Evolutionary conservation across 225 moss, liverwort and hornwort genomes (phyloP), one percentile per base, ranked within the genome.

Genomic region (Lunularia cruciata): DNA sequence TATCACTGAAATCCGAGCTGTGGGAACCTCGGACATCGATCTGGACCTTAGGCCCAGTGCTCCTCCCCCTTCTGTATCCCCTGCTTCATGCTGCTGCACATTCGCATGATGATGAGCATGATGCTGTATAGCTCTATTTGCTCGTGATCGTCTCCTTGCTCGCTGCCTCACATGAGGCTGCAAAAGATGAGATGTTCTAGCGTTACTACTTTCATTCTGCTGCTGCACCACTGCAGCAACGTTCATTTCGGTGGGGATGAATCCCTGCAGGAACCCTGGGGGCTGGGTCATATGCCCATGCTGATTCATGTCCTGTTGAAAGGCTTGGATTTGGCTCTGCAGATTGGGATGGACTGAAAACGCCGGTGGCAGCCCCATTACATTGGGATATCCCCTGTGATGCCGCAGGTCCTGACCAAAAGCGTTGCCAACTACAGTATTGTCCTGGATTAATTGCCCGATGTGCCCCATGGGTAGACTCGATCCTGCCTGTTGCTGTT

Each of bases 91-190:
- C 9, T 46, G 53, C 31, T 49, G 52, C 2, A 27, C 30, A 40
- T 8, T 61, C 2, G 58, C 19, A 53, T 67, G 33, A 33, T 80
- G 76, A 13, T 72, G 68, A 16, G 38, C 36, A 25, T 63, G 69
- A 20, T 51, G 47, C 14, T 76, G 73, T 54, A 73, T 73, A 1
- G 73, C 60, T 35, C 81, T 53, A 48, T 69, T 77, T 26, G 76
- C 81, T 53, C 81, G 39, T 34, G 76, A 81, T 18, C 81, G 63
- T 15, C 81, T 57, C 4, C 81, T 69, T 32, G 81, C 81, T 0
- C 81, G 73, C 37, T 76, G 81, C 68, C 81, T 73, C 16, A 81
- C 70, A 33, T 76, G 76, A 25, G 76, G 81, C 25, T 81, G 81
- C 31, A 81, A 32, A 64, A 81, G 34, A 34, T 81, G 81, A 19